A percentile compares a stretch with the other conserved stretches of the same genome.
phyloP scores from a whole-genome alignment of 768 basidiomycete genomes.

The Tylopilus vinaceipallidus region DNA sequence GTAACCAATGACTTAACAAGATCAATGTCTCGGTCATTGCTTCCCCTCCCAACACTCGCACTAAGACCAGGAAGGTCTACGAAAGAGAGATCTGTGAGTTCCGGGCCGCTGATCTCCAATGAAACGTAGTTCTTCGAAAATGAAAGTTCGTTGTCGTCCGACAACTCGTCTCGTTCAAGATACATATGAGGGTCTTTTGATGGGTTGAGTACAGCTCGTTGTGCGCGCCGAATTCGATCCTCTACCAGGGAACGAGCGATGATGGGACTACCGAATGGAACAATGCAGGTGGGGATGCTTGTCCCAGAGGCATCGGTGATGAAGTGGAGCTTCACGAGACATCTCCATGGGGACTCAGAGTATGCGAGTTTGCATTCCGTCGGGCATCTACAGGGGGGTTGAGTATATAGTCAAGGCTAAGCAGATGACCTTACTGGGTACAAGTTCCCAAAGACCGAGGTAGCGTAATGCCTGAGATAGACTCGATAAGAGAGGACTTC shows the following conservation, averaged over 20 bases:
- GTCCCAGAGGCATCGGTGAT: slow-evolving; percentile 39
- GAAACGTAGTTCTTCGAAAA: slow-evolving; percentile 61
- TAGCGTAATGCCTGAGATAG: slow-evolving; percentile 69
- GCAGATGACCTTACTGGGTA: slow-evolving; percentile 49
- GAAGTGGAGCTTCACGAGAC: slow-evolving; percentile 47
- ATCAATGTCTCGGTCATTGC: slow-evolving; percentile 55
- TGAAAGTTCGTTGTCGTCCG: slow-evolving; percentile 22
- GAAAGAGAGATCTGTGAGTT: slow-evolving; percentile 63
- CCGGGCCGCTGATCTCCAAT: slow-evolving; percentile 55
- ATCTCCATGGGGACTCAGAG: slow-evolving; percentile 45
- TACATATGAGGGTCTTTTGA: slow-evolving; percentile 18
- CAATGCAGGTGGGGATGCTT: slow-evolving; percentile 36
- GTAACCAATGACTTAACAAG: slow-evolving; percentile 58
- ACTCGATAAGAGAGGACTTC: slow-evolving; percentile 75
- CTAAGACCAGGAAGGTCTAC: slow-evolving; percentile 66
- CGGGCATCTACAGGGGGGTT: slow-evolving; percentile 42
- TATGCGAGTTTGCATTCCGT: slow-evolving; percentile 54
- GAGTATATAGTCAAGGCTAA: neutral
- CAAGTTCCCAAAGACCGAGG: slow-evolving; percentile 75
- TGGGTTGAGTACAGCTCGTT: slow-evolving; percentile 65
- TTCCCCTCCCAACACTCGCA: slow-evolving; percentile 48
- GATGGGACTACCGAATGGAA: slow-evolving; percentile 49
- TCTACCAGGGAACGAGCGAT: slow-evolving; percentile 54
- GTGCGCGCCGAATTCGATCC: slow-evolving; percentile 64
- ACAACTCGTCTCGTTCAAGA: slow-evolving; percentile 7